Evolutionary conservation across 164 flowering plant species (phyloP).

Genomic region (Pachysandra terminalis): DNA sequence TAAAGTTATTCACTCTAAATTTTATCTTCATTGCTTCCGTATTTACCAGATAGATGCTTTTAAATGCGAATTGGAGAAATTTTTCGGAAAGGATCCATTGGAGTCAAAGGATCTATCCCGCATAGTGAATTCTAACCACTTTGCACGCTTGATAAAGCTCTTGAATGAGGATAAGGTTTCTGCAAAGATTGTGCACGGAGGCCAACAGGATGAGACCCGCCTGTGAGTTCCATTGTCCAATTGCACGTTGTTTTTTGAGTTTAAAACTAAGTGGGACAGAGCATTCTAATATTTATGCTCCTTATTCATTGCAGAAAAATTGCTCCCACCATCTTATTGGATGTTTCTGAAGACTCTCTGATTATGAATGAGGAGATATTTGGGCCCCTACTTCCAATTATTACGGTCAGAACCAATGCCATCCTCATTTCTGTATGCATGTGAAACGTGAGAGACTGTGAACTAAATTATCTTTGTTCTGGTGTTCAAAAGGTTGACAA

Average conservation of each 20-base stretch:
- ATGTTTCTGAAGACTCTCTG: conserved; percentile 75
- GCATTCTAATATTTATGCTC: neutral
- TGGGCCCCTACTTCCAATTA: conserved; percentile 91
- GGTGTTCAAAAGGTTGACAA: conserved; percentile 55
- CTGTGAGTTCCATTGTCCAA: conserved; percentile 45
- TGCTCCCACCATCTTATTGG: conserved; percentile 82
- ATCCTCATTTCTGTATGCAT: neutral
- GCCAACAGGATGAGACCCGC: conserved; percentile 50
- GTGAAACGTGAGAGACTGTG: neutral
- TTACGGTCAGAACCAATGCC: conserved; percentile 43
- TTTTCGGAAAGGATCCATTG: conserved; percentile 72
- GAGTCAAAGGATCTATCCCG: conserved; percentile 80
- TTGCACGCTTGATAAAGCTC: conserved; percentile 56
- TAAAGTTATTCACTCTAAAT: neutral
- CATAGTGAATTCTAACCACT: conserved; percentile 70
- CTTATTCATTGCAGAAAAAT: conserved; percentile 47
- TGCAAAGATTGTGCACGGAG: conserved; percentile 71
- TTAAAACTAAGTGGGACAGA: neutral
- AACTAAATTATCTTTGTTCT: conserved; percentile 4
- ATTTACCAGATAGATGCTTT: conserved; percentile 55
- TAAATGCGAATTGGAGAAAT: conserved; percentile 47
- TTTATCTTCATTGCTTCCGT: conserved; percentile 3
- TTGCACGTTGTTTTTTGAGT: neutral
- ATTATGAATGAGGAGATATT: conserved; percentile 94
- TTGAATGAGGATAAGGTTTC: conserved; percentile 79